phyloP scores from a whole-genome alignment of 768 basidiomycete genomes.

The Podaxis sp. region DNA sequence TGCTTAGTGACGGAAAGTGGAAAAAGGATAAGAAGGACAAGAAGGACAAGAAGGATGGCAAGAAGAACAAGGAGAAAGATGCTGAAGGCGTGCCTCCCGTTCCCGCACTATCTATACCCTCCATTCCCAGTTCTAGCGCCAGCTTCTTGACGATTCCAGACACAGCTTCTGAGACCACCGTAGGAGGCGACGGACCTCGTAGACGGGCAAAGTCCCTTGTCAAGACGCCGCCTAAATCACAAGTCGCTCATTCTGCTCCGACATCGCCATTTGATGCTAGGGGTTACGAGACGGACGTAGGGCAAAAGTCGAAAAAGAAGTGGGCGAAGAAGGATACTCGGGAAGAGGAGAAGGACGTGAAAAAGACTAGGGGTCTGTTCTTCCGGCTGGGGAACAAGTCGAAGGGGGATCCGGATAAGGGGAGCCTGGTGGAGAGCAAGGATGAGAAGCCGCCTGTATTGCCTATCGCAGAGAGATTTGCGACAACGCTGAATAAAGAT shows the following conservation, averaged over 20 bases:
- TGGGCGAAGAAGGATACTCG: slow-evolving; percentile 1
- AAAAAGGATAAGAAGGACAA: slow-evolving; percentile 19
- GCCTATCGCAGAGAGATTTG: slow-evolving; percentile 46
- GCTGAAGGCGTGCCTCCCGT: slow-evolving; percentile 4
- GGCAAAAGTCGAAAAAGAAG: slow-evolving; percentile 20
- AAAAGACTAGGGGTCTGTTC: slow-evolving; percentile 38
- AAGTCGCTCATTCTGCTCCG: slow-evolving; percentile 7
- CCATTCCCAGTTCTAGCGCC: background rate
- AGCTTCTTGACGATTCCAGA: slow-evolving; percentile 6
- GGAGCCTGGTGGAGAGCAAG: slow-evolving; percentile 16
- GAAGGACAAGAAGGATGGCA: slow-evolving; percentile 18
- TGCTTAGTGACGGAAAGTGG: slow-evolving; percentile 38
- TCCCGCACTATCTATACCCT: background rate
- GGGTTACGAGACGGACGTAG: slow-evolving; percentile 38
- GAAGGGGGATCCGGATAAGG: slow-evolving; percentile 28
- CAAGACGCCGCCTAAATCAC: slow-evolving; percentile 18
- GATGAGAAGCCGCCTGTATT: slow-evolving; percentile 18
- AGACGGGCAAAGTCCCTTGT: slow-evolving; percentile 21
- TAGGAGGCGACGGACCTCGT: slow-evolving; percentile 20
- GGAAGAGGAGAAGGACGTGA: slow-evolving; percentile 15
- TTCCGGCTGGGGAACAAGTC: slow-evolving; percentile 39
- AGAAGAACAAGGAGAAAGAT: slow-evolving; percentile 17
- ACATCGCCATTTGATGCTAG: slow-evolving; percentile 14
- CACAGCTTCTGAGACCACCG: background rate
- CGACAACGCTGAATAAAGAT: slow-evolving; percentile 25